Evolutionary conservation across 768 basidiomycete genomes (phyloP).

Genomic region (Hericium coralloides): DNA sequence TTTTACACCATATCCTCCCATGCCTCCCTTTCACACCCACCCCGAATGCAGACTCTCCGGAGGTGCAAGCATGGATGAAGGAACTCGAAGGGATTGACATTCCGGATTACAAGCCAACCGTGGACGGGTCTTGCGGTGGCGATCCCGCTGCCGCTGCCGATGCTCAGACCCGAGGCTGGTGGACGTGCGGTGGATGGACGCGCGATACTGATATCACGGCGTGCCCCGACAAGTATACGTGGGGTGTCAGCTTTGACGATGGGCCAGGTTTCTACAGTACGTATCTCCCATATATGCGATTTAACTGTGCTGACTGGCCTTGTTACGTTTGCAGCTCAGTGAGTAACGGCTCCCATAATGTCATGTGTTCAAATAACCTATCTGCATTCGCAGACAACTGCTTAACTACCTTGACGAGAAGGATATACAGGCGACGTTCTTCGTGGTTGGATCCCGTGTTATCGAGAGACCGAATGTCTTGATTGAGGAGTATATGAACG

Average conservation of each 20-base stretch:
- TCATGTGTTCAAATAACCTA: background rate
- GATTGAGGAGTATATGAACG: conserved; percentile 70
- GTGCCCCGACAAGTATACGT: conserved; percentile 61
- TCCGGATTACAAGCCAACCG: conserved; percentile 53
- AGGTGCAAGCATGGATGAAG: conserved; percentile 69
- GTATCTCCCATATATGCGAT: conserved; percentile 20
- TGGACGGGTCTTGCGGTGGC: conserved; percentile 58
- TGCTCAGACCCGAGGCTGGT: conserved; percentile 71
- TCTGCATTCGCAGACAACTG: conserved; percentile 37
- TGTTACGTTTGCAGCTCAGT: conserved; percentile 36
- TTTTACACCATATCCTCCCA: background rate
- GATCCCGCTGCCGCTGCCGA: conserved; percentile 48
- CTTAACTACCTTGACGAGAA: conserved; percentile 62
- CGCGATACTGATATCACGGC: conserved; percentile 49
- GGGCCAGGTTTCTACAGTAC: conserved; percentile 79
- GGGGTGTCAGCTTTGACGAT: conserved; percentile 85
- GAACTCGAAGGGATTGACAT: conserved; percentile 66
- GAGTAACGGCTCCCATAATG: conserved; percentile 14
- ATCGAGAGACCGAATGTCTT: conserved; percentile 70
- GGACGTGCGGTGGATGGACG: conserved; percentile 78
- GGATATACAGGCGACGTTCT: conserved; percentile 76
- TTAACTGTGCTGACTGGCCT: conserved; percentile 6
- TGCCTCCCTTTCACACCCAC: background rate
- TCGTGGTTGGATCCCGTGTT: conserved; percentile 81
- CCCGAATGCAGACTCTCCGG: conserved; percentile 35